phyloP scores from a whole-genome alignment of 1,139 yeast species.

The Nakaseomyces delphensis region DNA sequence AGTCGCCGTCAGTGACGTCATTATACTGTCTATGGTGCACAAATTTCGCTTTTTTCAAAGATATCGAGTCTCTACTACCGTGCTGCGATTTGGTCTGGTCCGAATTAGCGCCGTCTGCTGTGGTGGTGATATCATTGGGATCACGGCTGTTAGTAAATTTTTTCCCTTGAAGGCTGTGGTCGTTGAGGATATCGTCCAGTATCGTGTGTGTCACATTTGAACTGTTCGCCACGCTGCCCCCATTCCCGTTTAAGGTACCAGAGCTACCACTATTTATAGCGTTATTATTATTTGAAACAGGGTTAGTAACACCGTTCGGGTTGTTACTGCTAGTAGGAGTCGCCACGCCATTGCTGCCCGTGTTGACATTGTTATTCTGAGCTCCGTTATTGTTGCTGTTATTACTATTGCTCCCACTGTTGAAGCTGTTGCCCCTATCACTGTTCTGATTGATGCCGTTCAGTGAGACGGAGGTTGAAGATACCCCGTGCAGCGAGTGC shows the following conservation, averaged over 20 bases:
- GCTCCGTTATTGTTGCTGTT: conserved; percentile 7
- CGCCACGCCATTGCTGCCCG: no score
- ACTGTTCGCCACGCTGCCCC: background rate
- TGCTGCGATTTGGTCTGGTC: conserved; percentile 2
- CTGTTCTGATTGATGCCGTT: conserved; percentile 6
- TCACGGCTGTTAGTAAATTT: background rate
- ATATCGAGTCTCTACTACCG: conserved; percentile 3
- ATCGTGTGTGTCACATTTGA: conserved; percentile 4
- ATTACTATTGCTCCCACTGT: background rate
- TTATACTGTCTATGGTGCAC: conserved; percentile 5
- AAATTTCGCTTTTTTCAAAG: conserved; percentile 1
- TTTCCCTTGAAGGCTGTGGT: conserved; percentile 1
- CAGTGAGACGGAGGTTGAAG: conserved; percentile 18
- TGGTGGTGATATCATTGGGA: background rate
- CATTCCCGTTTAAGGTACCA: background rate
- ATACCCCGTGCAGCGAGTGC: conserved; percentile 20
- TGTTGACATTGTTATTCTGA: conserved; percentile 10
- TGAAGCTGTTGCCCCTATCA: background rate
- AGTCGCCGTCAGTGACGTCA: conserved; percentile 5
- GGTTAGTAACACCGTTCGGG: no score
- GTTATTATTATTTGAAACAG: no score
- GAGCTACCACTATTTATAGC: no score
- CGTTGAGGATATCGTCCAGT: conserved; percentile 5
- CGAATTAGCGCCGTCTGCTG: background rate
- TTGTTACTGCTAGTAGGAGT: no score